Evolutionary conservation across 129 eudicot species (phyloP).

Genomic region (Flaveria brownii): DNA sequence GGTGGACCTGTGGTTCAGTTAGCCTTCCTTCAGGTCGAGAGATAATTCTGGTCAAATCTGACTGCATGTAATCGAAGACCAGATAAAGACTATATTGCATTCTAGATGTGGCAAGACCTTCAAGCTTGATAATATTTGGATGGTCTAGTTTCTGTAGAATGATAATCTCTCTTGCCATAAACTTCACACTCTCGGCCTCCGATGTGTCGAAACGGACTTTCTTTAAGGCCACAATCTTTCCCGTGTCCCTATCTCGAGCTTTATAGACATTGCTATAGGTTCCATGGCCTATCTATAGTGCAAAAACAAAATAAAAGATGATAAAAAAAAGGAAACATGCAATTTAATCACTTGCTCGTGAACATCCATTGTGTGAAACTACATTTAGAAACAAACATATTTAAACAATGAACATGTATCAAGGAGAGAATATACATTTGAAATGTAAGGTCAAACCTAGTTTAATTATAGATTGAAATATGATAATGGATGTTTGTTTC

Average conservation of each 20-base stretch:
- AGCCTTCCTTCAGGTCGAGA: slow-evolving; percentile 65
- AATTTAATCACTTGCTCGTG: slow-evolving; percentile 5
- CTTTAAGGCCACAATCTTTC: slow-evolving; percentile 78
- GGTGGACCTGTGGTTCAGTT: slow-evolving; percentile 72
- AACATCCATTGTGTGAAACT: not conserved
- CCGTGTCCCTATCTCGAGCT: slow-evolving; percentile 70
- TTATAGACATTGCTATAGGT: slow-evolving; percentile 87
- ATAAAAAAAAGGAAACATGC: not conserved
- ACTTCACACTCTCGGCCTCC: slow-evolving; percentile 80
- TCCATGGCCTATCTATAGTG: slow-evolving; percentile 71
- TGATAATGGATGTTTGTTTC: not conserved
- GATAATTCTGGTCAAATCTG: slow-evolving; percentile 67
- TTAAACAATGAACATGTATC: not conserved
- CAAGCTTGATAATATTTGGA: slow-evolving; percentile 82
- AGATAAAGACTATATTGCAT: slow-evolving; percentile 90
- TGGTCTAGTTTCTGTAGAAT: slow-evolving; percentile 66
- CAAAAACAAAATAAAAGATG: slow-evolving; percentile 1
- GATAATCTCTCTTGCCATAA: slow-evolving; percentile 87
- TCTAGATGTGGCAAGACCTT: slow-evolving; percentile 88
- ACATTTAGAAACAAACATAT: not conserved
- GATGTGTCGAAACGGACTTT: slow-evolving; percentile 84
- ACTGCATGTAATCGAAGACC: slow-evolving; percentile 72
- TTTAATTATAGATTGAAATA: not conserved
- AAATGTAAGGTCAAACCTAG: not conserved
- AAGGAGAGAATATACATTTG: slow-evolving; percentile 11